Percentiles rank a stretch among this genome's conserved stretches.
These are phyloP conservation scores for Simplicillium sp. DNA, from an alignment of 2,329 filamentous ascomycete species.

Conservation along the genomic window DNA sequence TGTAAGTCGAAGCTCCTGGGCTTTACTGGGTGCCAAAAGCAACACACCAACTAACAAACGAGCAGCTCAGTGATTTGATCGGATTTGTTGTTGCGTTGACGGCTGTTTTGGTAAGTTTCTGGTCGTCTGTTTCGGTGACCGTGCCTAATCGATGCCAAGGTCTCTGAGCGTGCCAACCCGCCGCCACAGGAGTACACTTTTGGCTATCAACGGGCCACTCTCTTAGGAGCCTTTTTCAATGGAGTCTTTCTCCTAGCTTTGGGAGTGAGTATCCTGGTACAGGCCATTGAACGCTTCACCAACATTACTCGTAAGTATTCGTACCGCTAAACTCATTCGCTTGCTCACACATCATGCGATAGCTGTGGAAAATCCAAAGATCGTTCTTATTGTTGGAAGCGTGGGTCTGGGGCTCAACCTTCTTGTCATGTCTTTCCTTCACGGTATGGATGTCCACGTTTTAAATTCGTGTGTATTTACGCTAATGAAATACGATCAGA, in stretches of 20 bases:
- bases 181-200: constrained; percentile 48
- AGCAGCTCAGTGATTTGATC: constrained; percentile 59
- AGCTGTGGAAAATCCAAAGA: constrained; percentile 55
- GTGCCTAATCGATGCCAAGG: constrained; percentile 23
- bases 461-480: too few relatives aligned
- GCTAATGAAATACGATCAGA: constrained; percentile 6
- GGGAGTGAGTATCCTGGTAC: constrained; percentile 62
- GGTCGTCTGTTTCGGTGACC: not conserved
- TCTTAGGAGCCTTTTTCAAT: constrained; percentile 74
- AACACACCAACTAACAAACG: constrained; percentile 2
- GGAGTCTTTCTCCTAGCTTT: constrained; percentile 65
- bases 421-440: constrained; percentile 55
- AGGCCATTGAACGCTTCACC: constrained; percentile 63
- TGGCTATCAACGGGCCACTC: constrained; percentile 67
- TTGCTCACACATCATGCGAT: constrained; percentile 7
- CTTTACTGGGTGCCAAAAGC: not conserved
- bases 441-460: constrained; percentile 33
- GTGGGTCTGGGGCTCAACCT: constrained; percentile 59
- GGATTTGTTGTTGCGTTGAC: constrained; percentile 58
- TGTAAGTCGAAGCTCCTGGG: constrained; percentile 28
- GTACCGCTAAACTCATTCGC: not conserved
- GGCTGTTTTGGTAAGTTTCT: constrained; percentile 46
- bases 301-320: constrained; percentile 36
- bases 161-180: constrained; percentile 41
- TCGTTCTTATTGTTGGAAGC: constrained; percentile 61